Conservation (phyloP, 306 rosid genomes). For the Lathyrus tuberosus region DNA sequence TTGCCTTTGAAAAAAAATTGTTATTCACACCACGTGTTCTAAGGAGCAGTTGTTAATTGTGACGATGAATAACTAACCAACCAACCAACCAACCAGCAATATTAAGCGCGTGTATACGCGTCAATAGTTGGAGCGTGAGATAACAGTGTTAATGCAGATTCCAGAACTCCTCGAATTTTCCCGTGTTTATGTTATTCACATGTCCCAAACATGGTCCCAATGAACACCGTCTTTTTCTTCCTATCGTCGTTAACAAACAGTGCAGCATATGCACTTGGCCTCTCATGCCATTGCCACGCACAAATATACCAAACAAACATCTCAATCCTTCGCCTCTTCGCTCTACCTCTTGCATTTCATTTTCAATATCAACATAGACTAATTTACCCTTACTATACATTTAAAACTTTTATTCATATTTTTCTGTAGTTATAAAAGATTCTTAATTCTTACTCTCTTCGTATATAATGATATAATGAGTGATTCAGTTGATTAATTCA, state of each 20-base stretch:
- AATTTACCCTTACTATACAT: too few species aligned
- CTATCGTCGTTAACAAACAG: background rate
- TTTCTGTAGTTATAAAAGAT: too few species aligned
- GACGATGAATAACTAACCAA: background rate
- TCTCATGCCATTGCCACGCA: background rate
- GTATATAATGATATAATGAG: too few species aligned
- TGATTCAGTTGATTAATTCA: too few species aligned
- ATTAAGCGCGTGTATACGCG: background rate
- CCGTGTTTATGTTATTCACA: background rate
- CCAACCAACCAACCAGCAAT: background rate
- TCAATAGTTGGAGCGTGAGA: background rate
- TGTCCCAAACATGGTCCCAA: conserved; percentile 11
- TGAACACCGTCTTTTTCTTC: background rate
- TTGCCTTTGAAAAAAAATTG: too few species aligned
- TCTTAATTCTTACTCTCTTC: too few species aligned
- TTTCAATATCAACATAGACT: too few species aligned
- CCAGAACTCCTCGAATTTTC: conserved; percentile 16
- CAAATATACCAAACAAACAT: background rate
- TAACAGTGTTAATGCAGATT: background rate
- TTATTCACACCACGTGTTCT: conserved; percentile 12
- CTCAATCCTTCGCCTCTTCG: background rate
- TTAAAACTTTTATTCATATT: too few species aligned
- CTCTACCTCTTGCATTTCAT: too few species aligned
- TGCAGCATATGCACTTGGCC: background rate
- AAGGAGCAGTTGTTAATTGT: background rate